Percentiles rank a stretch among this genome's conserved stretches.
These are phyloP conservation scores for Candida oleophila DNA, from an alignment of 805 yeast species.

Conservation along the genomic window DNA sequence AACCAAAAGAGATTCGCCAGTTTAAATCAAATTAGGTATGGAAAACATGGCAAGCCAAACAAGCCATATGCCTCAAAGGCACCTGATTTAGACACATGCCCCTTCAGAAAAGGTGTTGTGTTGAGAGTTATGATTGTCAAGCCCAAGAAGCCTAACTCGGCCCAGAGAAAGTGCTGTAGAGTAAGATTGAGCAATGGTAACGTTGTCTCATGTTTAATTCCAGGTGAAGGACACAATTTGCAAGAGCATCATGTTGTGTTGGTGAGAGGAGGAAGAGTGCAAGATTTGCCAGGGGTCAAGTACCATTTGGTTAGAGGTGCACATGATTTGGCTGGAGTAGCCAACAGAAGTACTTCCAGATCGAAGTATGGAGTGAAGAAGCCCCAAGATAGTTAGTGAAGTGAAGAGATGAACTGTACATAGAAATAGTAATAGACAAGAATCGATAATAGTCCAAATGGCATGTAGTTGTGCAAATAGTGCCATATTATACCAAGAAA, in stretches of 20 bases:
- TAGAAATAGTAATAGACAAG: no score
- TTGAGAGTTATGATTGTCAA: conserved; percentile 90
- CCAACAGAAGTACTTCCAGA: conserved; percentile 85
- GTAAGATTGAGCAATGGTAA: conserved; percentile 90
- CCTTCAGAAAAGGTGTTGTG: conserved; percentile 91
- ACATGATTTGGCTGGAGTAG: conserved; percentile 91
- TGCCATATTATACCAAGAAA: no score
- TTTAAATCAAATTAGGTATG: conserved; percentile 72
- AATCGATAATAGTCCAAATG: no score
- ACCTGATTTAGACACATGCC: conserved; percentile 81
- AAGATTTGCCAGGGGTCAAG: conserved; percentile 97
- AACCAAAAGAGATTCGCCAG: conserved; percentile 60
- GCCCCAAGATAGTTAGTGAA: conserved; percentile 49
- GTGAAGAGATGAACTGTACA: background rate
- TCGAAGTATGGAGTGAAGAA: conserved; percentile 92
- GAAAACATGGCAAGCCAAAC: conserved; percentile 49
- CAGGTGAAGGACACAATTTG: conserved; percentile 98
- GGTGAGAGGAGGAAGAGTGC: conserved; percentile 98
- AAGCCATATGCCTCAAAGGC: conserved; percentile 57
- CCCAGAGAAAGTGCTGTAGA: conserved; percentile 95
- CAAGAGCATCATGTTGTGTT: conserved; percentile 96
- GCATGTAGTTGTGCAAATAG: no score
- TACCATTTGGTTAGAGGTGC: conserved; percentile 93
- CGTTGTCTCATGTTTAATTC: conserved; percentile 87
- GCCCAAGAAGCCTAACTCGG: conserved; percentile 98